These are phyloP conservation scores for Penicillium brasilianum DNA, from an alignment of 2,329 filamentous ascomycete genomes.

Conservation along the genomic window DNA sequence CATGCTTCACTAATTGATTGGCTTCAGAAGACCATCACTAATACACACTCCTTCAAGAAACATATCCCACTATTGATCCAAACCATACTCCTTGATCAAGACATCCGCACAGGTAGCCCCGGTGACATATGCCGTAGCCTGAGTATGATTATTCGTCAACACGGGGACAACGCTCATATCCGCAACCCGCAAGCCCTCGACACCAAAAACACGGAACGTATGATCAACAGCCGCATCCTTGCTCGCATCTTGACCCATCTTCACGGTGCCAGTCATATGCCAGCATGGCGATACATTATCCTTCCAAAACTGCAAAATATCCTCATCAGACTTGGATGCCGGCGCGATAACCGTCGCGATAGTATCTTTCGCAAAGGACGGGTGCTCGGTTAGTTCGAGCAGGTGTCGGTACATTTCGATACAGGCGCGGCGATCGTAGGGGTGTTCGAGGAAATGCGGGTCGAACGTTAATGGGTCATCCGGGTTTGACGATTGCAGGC, in stretches of 20 bases:
- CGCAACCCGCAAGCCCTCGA: slow-evolving; percentile 47
- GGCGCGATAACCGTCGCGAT: slow-evolving; percentile 50
- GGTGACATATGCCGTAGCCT: slow-evolving; percentile 60
- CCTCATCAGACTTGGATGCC: slow-evolving; percentile 57
- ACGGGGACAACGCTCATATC: slow-evolving; percentile 53
- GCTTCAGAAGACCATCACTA: too few relatives aligned
- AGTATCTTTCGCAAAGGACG: slow-evolving; percentile 53
- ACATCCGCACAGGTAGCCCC: slow-evolving; percentile 59
- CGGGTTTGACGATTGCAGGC: slow-evolving; percentile 59
- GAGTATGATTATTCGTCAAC: slow-evolving; percentile 56
- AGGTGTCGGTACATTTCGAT: slow-evolving; percentile 57
- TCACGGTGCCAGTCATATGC: slow-evolving; percentile 63
- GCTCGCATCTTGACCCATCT: slow-evolving; percentile 59
- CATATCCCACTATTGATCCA: slow-evolving; percentile 28
- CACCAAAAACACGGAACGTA: slow-evolving; percentile 45
- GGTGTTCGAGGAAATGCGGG: slow-evolving; percentile 58
- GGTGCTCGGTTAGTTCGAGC: slow-evolving; percentile 50
- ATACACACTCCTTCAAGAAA: too few relatives aligned
- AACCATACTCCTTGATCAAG: slow-evolving; percentile 52
- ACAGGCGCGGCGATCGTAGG: slow-evolving; percentile 59
- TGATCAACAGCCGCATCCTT: slow-evolving; percentile 55
- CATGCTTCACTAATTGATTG: too few relatives aligned
- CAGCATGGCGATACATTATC: slow-evolving; percentile 54
- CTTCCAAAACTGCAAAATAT: slow-evolving; percentile 56
- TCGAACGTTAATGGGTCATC: slow-evolving; percentile 58